Evolutionary conservation across 2,329 filamentous ascomycete genomes (phyloP).

Genomic region (Mollisia scopiformis): DNA sequence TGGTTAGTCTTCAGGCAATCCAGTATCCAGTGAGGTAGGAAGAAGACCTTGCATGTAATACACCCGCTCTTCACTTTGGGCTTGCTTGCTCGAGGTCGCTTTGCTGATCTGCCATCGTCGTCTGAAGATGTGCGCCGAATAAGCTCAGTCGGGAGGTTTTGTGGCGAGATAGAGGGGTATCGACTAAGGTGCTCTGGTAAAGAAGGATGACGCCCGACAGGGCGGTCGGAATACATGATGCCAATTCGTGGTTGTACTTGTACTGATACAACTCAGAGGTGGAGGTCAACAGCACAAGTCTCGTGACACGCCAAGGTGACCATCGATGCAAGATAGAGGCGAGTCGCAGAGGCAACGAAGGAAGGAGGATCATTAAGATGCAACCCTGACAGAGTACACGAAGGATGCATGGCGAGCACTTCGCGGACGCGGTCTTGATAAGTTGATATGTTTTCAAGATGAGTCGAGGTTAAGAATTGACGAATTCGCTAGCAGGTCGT

Average conservation of each 20-base stretch:
- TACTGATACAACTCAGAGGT: neutral
- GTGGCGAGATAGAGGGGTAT: neutral
- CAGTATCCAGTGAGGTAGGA: neutral
- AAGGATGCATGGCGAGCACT: neutral
- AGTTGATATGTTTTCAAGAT: slow-evolving; percentile 17
- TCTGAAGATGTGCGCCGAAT: slow-evolving; percentile 21
- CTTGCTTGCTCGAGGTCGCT: slow-evolving; percentile 31
- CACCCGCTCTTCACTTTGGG: slow-evolving; percentile 69
- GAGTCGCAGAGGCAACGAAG: neutral
- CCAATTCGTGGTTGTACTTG: neutral
- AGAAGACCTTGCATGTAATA: slow-evolving; percentile 64
- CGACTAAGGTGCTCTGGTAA: neutral
- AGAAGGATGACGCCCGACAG: neutral
- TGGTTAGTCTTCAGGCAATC: slow-evolving; percentile 36
- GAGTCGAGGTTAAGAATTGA: neutral
- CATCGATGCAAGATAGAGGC: neutral
- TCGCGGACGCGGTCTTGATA: neutral
- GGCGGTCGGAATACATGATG: neutral
- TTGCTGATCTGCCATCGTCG: slow-evolving; percentile 19
- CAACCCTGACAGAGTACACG: neutral
- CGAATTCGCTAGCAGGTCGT: slow-evolving; percentile 12
- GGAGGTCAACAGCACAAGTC: neutral
- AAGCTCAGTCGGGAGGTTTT: slow-evolving; percentile 18
- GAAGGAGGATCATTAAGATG: neutral
- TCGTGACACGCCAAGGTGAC: neutral